Base-by-base conservation (phyloP, 2,329 filamentous ascomycete species). In the Claviceps purpurea region DNA sequence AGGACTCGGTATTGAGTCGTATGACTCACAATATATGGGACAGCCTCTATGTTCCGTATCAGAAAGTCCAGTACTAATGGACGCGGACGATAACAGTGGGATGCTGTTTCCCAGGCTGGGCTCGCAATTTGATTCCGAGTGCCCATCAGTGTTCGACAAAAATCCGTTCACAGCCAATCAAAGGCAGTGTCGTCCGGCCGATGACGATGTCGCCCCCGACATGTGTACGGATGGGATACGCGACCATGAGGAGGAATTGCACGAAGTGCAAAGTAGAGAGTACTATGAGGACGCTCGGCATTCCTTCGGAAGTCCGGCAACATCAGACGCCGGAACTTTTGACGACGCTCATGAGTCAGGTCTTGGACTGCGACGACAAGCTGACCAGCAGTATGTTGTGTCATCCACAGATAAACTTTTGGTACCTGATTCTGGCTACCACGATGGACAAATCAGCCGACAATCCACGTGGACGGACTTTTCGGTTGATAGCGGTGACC, bases 391-490 rank as follows among this genome's bases (percentile, higher is more conserved):
- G 22, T 5, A n/a, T 11, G 61, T 54, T 11, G 56, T 66, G 4
- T 70, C 70, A 46, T 69, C 69, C 20, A 67, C 72, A 14, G 70
- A 70, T 51, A 74, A 68, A 52, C 66, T 80, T 8, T 65, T 67
- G 50, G 70, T 79, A 14, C 77, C 77, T 13, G 70, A 49, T 62
- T 70, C 57, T 59, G 70, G 49, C 61, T 70, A 50, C 64, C 71
- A 43, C 64, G 67, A 54, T 69, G 62, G 79, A 54, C 70, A 77
- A 40, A 64, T 67, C 20, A 81, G 78, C 56, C 75, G 78, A 48
- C 73, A 75, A 51, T 79, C 78, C 1, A 68, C 71, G n/a, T 82
- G 78, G 78, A 81, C 78, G 26, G 78, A 82, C 59, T 74, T 77
- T 54, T 79, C 78, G 0, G 66, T 81, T 10, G 76, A 77, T 16